These are phyloP conservation scores for Fusarium papillatum DNA, from an alignment of 2,329 filamentous ascomycete species.

Conservation along the genomic window DNA sequence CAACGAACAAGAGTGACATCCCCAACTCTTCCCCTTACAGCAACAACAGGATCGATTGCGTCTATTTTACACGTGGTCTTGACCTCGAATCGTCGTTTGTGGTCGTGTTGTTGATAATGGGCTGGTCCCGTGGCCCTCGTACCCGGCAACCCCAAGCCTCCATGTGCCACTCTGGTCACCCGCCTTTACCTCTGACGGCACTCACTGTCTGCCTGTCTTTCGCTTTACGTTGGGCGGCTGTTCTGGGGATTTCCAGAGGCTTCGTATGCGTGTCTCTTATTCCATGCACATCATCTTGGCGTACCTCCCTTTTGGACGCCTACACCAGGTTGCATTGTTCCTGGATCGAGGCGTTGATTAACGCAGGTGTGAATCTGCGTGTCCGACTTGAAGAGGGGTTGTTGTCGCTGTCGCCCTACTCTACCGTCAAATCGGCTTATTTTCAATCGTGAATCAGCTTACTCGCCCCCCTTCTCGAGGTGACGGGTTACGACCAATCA, in stretches of 20 bases:
- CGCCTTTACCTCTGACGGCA: neutral
- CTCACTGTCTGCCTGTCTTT: conserved; percentile 4
- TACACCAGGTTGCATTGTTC: conserved; percentile 29
- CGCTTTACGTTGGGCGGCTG: conserved; percentile 8
- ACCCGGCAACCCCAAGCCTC: conserved; percentile 7
- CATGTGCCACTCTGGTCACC: conserved; percentile 38
- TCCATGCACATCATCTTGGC: conserved; percentile 12
- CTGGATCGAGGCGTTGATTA: conserved; percentile 25
- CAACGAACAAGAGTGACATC: neutral
- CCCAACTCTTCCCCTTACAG: neutral
- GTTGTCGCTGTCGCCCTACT: neutral
- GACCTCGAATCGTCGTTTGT: conserved; percentile 14
- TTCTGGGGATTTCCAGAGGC: neutral
- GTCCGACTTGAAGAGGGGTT: conserved; percentile 3
- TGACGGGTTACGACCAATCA: conserved; percentile 14
- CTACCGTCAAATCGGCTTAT: conserved; percentile 1
- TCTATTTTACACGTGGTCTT: conserved; percentile 30
- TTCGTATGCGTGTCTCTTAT: conserved; percentile 17
- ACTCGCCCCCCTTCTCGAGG: neutral
- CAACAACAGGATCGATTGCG: neutral
- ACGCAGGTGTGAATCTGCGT: conserved; percentile 22
- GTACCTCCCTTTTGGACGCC: neutral
- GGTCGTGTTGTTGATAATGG: conserved; percentile 25
- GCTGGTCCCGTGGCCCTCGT: conserved; percentile 34
- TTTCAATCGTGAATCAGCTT: neutral